Evolutionary conservation across 2,329 filamentous ascomycete species (phyloP).

Genomic region (Nemania serpens): DNA sequence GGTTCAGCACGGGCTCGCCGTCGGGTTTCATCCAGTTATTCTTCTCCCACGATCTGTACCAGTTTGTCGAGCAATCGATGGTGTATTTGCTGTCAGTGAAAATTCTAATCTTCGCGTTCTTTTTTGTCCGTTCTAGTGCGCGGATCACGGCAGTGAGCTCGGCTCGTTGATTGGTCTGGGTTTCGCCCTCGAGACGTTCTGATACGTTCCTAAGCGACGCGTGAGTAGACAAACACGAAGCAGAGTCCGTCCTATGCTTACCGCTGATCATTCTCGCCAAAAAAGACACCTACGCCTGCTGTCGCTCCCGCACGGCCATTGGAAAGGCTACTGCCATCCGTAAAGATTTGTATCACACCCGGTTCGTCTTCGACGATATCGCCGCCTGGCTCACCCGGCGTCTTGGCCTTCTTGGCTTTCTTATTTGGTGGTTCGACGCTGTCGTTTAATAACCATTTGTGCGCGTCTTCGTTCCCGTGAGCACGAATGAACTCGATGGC

Average conservation of each 20-base stretch:
- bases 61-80: conserved; percentile 85
- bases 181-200: conserved; percentile 72
- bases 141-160: conserved; percentile 88
- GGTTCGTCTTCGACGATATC: conserved; percentile 28
- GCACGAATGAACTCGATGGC: conserved; percentile 75
- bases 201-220: conserved; percentile 62
- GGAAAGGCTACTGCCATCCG: conserved; percentile 64
- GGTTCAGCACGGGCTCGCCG: conserved; percentile 80
- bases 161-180: conserved; percentile 95
- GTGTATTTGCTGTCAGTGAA: conserved; percentile 89
- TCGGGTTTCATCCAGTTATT: conserved; percentile 75
- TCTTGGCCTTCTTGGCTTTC: conserved; percentile 39
- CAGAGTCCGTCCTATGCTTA: conserved; percentile 24
- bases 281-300: conserved; percentile 68
- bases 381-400: conserved; percentile 11
- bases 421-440: conserved; percentile 43
- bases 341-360: conserved; percentile 57
- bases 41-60: conserved; percentile 77
- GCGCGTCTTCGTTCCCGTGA: conserved; percentile 51
- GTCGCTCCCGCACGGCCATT: conserved; percentile 61
- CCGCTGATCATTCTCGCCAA: conserved; percentile 61
- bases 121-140: conserved; percentile 75
- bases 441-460: conserved; percentile 49
- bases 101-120: conserved; percentile 72
- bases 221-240: conserved; percentile 13